Conservation (phyloP, 169 alveolate species). For the Plasmodium sp. region DNA sequence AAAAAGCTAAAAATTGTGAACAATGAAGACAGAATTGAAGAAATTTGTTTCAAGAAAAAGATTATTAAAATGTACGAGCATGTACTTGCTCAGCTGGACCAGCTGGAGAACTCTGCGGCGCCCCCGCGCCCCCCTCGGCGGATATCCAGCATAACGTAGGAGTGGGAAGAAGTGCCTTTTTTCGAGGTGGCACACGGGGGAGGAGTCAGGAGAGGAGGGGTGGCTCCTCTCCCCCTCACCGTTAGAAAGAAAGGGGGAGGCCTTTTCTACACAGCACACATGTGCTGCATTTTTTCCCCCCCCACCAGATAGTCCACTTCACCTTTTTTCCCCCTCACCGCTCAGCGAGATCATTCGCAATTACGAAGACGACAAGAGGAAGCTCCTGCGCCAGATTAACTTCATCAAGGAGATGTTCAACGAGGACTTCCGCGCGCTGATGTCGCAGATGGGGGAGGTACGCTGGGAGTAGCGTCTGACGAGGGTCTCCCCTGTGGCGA, state of each 20-base stretch:
- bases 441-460: constrained; percentile 14
- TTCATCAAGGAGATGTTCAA: constrained; percentile 42
- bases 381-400: constrained; percentile 33
- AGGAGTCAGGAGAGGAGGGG: not conserved
- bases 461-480: not conserved
- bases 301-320: not conserved
- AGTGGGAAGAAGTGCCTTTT: not conserved
- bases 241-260: not conserved
- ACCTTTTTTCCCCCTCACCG: not conserved
- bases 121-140: not conserved
- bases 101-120: not conserved
- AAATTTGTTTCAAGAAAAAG: constrained; percentile 38
- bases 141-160: constrained; percentile 32
- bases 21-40: constrained; percentile 54
- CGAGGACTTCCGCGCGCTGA: constrained; percentile 12
- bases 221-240: not conserved
- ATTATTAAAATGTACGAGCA: constrained; percentile 53
- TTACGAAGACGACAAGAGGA: constrained; percentile 45
- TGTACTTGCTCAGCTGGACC: constrained; percentile 12
- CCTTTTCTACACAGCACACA: not conserved
- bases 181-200: not conserved
- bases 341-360: constrained; percentile 30
- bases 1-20: constrained; percentile 6
- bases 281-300: not conserved
- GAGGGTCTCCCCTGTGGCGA: not conserved